Conservation (phyloP, 257 asterid genomes). For the Echites panduratus region DNA sequence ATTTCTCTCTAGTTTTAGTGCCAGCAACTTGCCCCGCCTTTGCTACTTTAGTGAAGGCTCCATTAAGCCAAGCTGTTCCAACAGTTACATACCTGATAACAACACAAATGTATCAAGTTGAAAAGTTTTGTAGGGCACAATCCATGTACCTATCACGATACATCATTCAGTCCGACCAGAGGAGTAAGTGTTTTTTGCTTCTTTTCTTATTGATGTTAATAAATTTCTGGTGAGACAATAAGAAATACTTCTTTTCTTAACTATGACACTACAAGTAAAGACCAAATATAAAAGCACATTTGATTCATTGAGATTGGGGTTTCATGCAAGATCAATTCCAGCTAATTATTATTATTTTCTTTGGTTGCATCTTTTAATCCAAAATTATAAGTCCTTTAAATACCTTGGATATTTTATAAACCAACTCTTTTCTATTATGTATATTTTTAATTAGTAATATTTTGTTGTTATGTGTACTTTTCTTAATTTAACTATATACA, state of each 20-base stretch:
- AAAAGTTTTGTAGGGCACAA: constrained; percentile 9
- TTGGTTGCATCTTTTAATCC: too few relatives aligned
- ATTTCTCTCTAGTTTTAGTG: constrained; percentile 81
- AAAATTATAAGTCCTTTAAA: too few relatives aligned
- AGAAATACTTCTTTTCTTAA: too few relatives aligned
- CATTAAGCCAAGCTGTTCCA: constrained; percentile 91
- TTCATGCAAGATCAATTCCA: too few relatives aligned
- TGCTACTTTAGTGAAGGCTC: constrained; percentile 83
- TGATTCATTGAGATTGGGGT: too few relatives aligned
- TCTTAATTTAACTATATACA: too few relatives aligned
- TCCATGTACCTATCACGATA: not conserved
- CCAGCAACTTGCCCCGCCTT: constrained; percentile 93
- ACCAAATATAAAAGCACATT: not conserved
- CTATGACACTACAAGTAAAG: not conserved
- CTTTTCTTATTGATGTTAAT: not conserved
- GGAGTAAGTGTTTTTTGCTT: not conserved
- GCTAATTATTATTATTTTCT: not conserved
- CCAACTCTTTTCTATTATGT: too few relatives aligned
- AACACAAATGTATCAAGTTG: constrained; percentile 16
- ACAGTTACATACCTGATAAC: constrained; percentile 77
- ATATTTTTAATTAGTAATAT: too few relatives aligned
- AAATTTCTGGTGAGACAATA: not conserved
- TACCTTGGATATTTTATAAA: too few relatives aligned
- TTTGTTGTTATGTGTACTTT: too few relatives aligned
- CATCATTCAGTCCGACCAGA: not conserved